Percentiles rank a stretch among this genome's conserved stretches.
Conservation (phyloP, 2,329 filamentous ascomycete genomes). For the Talaromyces sp. region DNA sequence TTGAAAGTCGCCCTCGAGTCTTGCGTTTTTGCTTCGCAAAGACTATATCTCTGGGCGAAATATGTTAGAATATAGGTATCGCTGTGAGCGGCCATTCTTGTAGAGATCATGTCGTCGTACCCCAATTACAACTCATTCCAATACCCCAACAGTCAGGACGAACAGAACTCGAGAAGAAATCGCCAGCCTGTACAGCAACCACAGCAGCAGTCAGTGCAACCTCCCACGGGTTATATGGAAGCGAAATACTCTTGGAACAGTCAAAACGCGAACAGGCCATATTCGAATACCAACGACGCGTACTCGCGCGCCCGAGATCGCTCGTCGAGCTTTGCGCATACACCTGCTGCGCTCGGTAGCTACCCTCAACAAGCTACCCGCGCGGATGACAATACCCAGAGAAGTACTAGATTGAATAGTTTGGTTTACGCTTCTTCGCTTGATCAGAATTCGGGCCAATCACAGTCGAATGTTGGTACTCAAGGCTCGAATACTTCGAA, state of each 20-base stretch:
- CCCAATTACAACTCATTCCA: constrained; percentile 12
- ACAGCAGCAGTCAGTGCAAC: constrained; percentile 5
- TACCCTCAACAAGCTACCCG: constrained; percentile 8
- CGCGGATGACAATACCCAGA: neutral
- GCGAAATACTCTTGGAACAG: constrained; percentile 13
- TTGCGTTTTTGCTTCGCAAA: neutral
- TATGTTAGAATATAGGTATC: neutral
- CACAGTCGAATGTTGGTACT: constrained; percentile 1
- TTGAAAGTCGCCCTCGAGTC: neutral
- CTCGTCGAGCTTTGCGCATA: constrained; percentile 3
- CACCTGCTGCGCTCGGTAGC: neutral
- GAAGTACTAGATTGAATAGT: constrained; percentile 12
- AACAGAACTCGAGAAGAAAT: constrained; percentile 11
- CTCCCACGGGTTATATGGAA: constrained; percentile 13
- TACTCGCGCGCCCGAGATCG: constrained; percentile 11
- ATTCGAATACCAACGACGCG: neutral
- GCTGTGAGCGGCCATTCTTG: neutral
- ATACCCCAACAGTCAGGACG: constrained; percentile 8
- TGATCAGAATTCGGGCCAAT: neutral
- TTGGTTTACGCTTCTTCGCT: constrained; percentile 14
- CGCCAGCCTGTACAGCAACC: constrained; percentile 12
- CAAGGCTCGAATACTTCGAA: neutral
- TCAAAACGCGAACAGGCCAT: neutral
- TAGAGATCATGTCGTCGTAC: constrained; percentile 11
- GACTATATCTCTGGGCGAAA: no score